These are phyloP conservation scores for Cladosporium sp. DNA, from an alignment of 2,329 filamentous ascomycete species.

Conservation along the genomic window DNA sequence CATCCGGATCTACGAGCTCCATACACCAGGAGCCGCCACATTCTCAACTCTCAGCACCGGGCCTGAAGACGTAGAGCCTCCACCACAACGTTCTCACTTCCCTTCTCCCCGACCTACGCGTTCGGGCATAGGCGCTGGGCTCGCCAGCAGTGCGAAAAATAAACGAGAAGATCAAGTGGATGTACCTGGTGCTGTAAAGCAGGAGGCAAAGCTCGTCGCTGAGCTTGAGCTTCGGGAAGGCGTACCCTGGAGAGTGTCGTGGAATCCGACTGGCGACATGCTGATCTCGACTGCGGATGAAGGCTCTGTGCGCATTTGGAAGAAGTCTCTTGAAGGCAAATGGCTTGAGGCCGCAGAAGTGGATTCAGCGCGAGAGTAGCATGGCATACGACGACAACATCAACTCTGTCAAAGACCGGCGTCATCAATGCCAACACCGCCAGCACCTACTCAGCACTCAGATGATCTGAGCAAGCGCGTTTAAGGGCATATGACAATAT, in stretches of 20 bases:
- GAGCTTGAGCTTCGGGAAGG: slow-evolving; percentile 63
- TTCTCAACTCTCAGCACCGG: slow-evolving; percentile 31
- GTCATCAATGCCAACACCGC: no score
- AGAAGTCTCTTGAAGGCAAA: slow-evolving; percentile 43
- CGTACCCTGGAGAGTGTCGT: slow-evolving; percentile 71
- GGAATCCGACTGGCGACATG: slow-evolving; percentile 59
- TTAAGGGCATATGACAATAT: no score
- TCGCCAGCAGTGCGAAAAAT: slow-evolving; percentile 45
- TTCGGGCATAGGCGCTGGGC: slow-evolving; percentile 51
- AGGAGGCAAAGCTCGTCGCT: slow-evolving; percentile 59
- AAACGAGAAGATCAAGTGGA: slow-evolving; percentile 52
- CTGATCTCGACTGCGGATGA: slow-evolving; percentile 73
- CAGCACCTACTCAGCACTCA: no score
- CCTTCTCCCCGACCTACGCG: slow-evolving; percentile 29
- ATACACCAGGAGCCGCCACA: slow-evolving; percentile 52
- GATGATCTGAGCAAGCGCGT: no score
- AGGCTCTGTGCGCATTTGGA: slow-evolving; percentile 52
- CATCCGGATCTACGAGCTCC: slow-evolving; percentile 80
- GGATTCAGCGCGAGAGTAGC: slow-evolving; percentile 28
- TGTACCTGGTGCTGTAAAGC: slow-evolving; percentile 59
- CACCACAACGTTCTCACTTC: slow-evolving; percentile 11
- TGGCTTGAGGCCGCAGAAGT: slow-evolving; percentile 48
- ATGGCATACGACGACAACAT: no score
- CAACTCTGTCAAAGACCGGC: no score
- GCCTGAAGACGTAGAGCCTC: not conserved